A percentile compares a stretch with the other conserved stretches of the same genome.
Conservation (phyloP, 768 basidiomycete genomes). For the Suillus alpinus region DNA sequence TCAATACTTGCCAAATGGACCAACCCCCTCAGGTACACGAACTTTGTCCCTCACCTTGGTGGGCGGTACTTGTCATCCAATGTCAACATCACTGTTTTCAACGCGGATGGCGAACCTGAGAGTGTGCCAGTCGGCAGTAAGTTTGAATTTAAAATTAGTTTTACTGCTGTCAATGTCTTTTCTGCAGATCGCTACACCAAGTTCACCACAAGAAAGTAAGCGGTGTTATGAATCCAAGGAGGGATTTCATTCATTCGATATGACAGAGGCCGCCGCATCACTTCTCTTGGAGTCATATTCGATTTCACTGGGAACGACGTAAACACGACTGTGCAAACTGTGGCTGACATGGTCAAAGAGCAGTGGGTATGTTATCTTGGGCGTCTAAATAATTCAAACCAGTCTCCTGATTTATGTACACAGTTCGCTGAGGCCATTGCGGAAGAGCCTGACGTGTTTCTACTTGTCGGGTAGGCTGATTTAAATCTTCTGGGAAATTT, state of each 20-base stretch:
- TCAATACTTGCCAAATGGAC: not conserved
- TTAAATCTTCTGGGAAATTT: not conserved
- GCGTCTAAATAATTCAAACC: too few species aligned
- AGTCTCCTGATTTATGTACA: not conserved
- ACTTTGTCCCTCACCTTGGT: slow-evolving; percentile 62
- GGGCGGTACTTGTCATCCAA: slow-evolving; percentile 84
- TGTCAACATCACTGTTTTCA: slow-evolving; percentile 73
- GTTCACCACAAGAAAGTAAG: slow-evolving; percentile 72
- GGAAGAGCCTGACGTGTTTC: slow-evolving; percentile 81
- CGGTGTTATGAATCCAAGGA: not conserved
- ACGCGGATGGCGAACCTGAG: slow-evolving; percentile 33
- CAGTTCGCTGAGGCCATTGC: slow-evolving; percentile 77
- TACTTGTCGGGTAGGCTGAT: slow-evolving; percentile 59
- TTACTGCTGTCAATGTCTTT: slow-evolving; percentile 28
- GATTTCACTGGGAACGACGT: slow-evolving; percentile 70
- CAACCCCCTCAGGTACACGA: slow-evolving; percentile 44
- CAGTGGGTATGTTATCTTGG: slow-evolving; percentile 53
- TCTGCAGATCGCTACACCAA: slow-evolving; percentile 56
- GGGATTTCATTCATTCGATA: not conserved
- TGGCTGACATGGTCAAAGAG: slow-evolving; percentile 76
- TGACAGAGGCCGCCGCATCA: slow-evolving; percentile 63
- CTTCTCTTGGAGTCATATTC: slow-evolving; percentile 76
- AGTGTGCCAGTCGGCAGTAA: slow-evolving; percentile 46
- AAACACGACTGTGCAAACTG: slow-evolving; percentile 74
- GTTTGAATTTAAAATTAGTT: slow-evolving; percentile 5